Conservation (phyloP, 805 yeast genomes). For the Hanseniaspora thailandica region DNA sequence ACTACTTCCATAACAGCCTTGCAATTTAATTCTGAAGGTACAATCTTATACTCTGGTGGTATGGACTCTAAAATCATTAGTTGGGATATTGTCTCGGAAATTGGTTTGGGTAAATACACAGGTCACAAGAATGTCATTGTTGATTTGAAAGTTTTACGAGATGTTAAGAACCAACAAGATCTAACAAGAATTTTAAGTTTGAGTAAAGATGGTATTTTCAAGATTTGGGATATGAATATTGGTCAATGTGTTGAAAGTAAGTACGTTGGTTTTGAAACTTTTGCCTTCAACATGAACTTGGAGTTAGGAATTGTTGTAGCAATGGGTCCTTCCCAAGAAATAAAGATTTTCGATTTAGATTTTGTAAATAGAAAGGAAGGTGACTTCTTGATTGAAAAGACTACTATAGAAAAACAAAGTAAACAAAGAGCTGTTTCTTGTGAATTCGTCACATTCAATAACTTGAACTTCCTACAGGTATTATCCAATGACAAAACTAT, state of each 20-base stretch:
- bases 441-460: constrained; percentile 33
- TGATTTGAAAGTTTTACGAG: constrained; percentile 40
- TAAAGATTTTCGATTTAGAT: constrained; percentile 73
- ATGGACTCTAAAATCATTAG: constrained; percentile 71
- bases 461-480: constrained; percentile 40
- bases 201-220: constrained; percentile 81
- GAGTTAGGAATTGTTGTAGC: constrained; percentile 42
- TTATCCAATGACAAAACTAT: constrained; percentile 73
- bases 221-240: constrained; percentile 83
- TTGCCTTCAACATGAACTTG: constrained; percentile 54
- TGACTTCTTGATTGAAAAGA: constrained; percentile 44
- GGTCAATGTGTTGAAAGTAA: constrained; percentile 79
- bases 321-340: constrained; percentile 67
- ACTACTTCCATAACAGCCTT: constrained; percentile 62
- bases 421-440: constrained; percentile 57
- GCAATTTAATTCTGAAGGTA: constrained; percentile 67
- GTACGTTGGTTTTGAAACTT: constrained; percentile 47
- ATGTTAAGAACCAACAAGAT: constrained; percentile 50
- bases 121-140: constrained; percentile 87
- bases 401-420: constrained; percentile 63
- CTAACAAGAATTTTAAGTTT: constrained; percentile 43
- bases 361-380: constrained; percentile 39
- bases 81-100: constrained; percentile 93
- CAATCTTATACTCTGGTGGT: constrained; percentile 76
- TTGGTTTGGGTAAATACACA: constrained; percentile 71